These are phyloP conservation scores for Daedalea quercina DNA, from an alignment of 768 basidiomycete species.

Conservation along the genomic window DNA sequence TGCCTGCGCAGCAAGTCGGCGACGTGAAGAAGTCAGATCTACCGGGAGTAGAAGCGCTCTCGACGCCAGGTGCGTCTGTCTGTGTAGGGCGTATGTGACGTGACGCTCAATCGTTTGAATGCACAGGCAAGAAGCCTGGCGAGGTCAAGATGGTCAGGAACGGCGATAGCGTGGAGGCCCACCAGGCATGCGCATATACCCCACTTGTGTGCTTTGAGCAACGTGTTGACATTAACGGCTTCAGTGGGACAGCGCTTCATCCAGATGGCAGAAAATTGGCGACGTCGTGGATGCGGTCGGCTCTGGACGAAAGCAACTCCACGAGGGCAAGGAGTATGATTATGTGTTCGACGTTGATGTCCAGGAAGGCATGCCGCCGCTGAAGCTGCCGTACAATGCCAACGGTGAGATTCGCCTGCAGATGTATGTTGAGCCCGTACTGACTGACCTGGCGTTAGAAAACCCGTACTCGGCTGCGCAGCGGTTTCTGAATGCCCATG, in stretches of 20 bases:
- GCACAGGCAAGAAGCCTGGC: slow-evolving; percentile 81
- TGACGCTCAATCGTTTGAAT: background rate
- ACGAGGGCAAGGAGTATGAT: slow-evolving; percentile 92
- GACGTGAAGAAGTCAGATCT: slow-evolving; percentile 91
- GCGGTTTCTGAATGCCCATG: slow-evolving; percentile 76
- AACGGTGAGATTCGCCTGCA: slow-evolving; percentile 43
- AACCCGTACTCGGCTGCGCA: slow-evolving; percentile 90
- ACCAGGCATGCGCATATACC: slow-evolving; percentile 53
- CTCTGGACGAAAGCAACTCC: slow-evolving; percentile 84
- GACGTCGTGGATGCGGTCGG: slow-evolving; percentile 95
- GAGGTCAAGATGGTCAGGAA: slow-evolving; percentile 90
- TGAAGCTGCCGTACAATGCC: slow-evolving; percentile 92
- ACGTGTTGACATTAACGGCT: background rate
- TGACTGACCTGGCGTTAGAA: slow-evolving; percentile 39
- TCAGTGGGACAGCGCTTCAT: slow-evolving; percentile 73
- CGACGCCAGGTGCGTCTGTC: slow-evolving; percentile 51
- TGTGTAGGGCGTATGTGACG: background rate
- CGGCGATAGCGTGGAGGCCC: slow-evolving; percentile 77
- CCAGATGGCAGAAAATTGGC: slow-evolving; percentile 88
- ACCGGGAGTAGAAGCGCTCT: slow-evolving; percentile 78
- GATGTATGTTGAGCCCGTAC: background rate
- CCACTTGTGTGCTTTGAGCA: background rate
- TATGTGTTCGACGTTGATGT: slow-evolving; percentile 99
- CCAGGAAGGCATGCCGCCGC: slow-evolving; percentile 83
- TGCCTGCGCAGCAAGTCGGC: slow-evolving; percentile 84